Conservation (phyloP, 2,329 filamentous ascomycete genomes). For the Nakataea oryzae region DNA sequence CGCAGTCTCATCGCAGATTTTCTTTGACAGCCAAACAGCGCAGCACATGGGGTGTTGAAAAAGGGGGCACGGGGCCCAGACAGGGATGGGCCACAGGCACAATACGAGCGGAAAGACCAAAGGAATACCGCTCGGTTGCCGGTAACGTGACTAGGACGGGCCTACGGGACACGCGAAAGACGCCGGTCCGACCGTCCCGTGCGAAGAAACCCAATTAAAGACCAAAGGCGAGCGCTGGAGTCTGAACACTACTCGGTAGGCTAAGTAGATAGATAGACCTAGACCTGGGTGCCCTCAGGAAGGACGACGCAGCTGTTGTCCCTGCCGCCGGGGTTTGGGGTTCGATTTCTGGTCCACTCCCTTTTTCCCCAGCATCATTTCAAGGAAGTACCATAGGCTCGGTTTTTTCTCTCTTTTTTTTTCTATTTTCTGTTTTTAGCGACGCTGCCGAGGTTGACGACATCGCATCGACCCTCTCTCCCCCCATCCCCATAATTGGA, state of each 20-base stretch:
- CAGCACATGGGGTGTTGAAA: not conserved
- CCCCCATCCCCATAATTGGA: conserved; percentile 3
- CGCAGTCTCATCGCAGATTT: not conserved
- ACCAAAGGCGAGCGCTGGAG: not conserved
- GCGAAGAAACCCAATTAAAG: not conserved
- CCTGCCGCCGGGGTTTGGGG: not conserved
- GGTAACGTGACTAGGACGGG: not conserved
- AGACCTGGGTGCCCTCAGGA: too few species aligned
- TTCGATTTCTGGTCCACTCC: not conserved
- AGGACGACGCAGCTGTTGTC: not conserved
- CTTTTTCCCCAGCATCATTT: not conserved
- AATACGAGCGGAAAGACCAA: not conserved
- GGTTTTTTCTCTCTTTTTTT: too few species aligned
- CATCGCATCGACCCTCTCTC: not conserved
- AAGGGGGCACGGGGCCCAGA: not conserved
- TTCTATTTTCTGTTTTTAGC: too few species aligned
- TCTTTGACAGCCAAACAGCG: not conserved
- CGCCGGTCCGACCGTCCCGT: not conserved
- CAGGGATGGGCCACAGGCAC: not conserved
- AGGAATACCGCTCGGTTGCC: not conserved
- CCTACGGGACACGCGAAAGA: not conserved
- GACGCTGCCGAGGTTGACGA: not conserved
- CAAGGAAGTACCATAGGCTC: too few species aligned
- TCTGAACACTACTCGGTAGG: too few species aligned
- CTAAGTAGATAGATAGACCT: too few species aligned